phyloP scores from a whole-genome alignment of 2,329 filamentous ascomycete species.

The Aureobasidium sp. region DNA sequence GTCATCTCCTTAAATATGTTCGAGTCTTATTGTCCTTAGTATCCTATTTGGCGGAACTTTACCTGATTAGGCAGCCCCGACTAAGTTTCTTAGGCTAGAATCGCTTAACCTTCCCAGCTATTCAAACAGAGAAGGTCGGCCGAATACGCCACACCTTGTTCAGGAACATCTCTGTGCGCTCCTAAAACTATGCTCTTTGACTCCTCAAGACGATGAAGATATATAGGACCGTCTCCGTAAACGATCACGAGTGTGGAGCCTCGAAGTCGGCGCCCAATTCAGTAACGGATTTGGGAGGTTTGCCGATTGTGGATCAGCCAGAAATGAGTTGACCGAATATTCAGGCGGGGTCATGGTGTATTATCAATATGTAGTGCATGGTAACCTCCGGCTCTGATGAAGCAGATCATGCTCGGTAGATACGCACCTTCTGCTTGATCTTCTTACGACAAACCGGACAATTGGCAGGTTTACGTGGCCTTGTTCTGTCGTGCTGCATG shows the following conservation, averaged over 20 bases:
- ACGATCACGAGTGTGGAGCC: too few species aligned
- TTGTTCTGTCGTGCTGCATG: conserved; percentile 29
- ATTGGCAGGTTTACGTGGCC: conserved; percentile 29
- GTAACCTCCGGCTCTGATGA: too few species aligned
- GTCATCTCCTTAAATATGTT: background rate
- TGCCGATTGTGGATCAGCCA: background rate
- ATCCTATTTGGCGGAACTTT: background rate
- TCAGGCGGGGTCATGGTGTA: background rate
- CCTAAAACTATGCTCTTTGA: too few species aligned
- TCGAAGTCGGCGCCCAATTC: too few species aligned
- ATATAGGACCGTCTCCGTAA: too few species aligned
- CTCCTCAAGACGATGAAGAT: too few species aligned
- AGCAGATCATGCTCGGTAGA: conserved; percentile 4
- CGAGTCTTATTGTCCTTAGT: background rate
- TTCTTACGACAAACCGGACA: conserved; percentile 40
- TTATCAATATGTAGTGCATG: background rate
- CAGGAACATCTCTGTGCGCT: too few species aligned
- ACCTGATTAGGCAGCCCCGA: background rate
- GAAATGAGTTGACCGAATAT: background rate
- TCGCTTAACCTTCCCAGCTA: background rate
- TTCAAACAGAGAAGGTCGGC: too few species aligned
- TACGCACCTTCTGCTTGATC: conserved; percentile 34
- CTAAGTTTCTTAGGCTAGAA: background rate
- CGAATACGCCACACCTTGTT: background rate
- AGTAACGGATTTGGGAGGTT: background rate